These are phyloP conservation scores for Nemophila menziesii DNA, from an alignment of 257 asterid species.

Conservation along the genomic window DNA sequence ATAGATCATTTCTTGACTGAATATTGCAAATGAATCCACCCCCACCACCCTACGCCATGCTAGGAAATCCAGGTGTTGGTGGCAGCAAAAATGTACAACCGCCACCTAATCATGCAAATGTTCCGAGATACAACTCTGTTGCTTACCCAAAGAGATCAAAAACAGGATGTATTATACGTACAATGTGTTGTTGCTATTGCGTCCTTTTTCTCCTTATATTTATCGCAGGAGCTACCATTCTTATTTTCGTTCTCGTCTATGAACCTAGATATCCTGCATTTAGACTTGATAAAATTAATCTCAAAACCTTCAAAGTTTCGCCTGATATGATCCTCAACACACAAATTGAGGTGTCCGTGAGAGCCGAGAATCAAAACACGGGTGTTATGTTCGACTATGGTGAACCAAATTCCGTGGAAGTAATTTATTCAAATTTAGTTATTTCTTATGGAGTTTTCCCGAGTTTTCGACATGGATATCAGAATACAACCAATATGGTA, in stretches of 20 bases:
- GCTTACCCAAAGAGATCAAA: background rate
- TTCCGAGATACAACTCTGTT: conserved; percentile 26
- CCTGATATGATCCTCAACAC: conserved; percentile 33
- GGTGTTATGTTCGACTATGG: conserved; percentile 32
- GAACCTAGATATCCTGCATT: conserved; percentile 34
- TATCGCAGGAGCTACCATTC: background rate
- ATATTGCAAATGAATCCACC: conserved; percentile 18
- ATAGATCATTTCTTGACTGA: background rate
- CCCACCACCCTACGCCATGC: conserved; percentile 30
- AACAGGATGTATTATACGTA: conserved; percentile 14
- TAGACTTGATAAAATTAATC: conserved; percentile 18
- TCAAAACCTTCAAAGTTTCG: conserved; percentile 23
- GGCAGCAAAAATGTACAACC: conserved; percentile 7
- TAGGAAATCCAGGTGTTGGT: conserved; percentile 7
- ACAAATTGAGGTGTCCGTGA: conserved; percentile 16
- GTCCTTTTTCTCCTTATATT: conserved; percentile 23
- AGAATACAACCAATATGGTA: conserved; percentile 22
- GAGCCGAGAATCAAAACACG: conserved; percentile 38
- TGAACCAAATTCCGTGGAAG: conserved; percentile 10
- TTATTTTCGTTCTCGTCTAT: conserved; percentile 14
- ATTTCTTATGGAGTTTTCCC: conserved; percentile 43
- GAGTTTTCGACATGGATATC: conserved; percentile 25
- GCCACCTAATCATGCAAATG: conserved; percentile 21
- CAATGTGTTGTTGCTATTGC: conserved; percentile 43
- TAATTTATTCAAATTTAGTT: conserved; percentile 16